Percentiles rank a stretch among this genome's conserved stretches.
Conservation (phyloP, 352 stramenopile species). For the Pythium guiyangense region DNA sequence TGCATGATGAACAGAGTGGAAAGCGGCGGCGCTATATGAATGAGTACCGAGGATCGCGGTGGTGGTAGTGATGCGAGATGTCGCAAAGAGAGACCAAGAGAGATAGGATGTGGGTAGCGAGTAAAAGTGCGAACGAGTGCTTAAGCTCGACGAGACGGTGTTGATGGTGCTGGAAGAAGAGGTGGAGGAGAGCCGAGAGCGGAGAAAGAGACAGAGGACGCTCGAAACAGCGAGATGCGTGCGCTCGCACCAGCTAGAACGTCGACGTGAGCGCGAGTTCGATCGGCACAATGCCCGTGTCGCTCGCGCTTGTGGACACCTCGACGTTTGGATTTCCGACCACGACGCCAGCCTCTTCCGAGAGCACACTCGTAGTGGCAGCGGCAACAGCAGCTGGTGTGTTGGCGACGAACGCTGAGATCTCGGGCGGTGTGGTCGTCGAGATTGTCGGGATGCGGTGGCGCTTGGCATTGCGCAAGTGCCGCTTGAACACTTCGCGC, state of each 20-base stretch:
- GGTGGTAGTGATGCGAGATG: too few relatives aligned
- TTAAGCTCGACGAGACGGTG: too few relatives aligned
- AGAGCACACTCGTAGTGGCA: background rate
- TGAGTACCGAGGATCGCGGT: too few relatives aligned
- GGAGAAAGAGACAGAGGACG: too few relatives aligned
- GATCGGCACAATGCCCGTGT: background rate
- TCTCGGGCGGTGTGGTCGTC: background rate
- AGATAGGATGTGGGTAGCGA: too few relatives aligned
- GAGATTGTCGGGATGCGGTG: background rate
- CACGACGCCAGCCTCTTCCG: background rate
- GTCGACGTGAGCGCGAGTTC: background rate
- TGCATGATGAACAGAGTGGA: too few relatives aligned
- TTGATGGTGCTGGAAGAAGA: too few relatives aligned
- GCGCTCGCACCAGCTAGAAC: background rate
- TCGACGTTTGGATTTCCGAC: background rate
- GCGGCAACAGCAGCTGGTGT: background rate
- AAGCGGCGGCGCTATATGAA: too few relatives aligned
- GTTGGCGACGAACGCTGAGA: background rate
- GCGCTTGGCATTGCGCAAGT: slow-evolving; percentile 1
- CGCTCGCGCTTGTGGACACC: background rate
- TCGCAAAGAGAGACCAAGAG: too few relatives aligned
- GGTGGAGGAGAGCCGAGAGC: too few relatives aligned
- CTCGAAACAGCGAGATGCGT: too few relatives aligned
- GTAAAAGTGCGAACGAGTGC: too few relatives aligned
- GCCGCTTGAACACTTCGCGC: slow-evolving; percentile 16